Evolutionary conservation across 1,284 basidiomycete species (phyloP).

Genomic region (Sporisorium sorghi): DNA sequence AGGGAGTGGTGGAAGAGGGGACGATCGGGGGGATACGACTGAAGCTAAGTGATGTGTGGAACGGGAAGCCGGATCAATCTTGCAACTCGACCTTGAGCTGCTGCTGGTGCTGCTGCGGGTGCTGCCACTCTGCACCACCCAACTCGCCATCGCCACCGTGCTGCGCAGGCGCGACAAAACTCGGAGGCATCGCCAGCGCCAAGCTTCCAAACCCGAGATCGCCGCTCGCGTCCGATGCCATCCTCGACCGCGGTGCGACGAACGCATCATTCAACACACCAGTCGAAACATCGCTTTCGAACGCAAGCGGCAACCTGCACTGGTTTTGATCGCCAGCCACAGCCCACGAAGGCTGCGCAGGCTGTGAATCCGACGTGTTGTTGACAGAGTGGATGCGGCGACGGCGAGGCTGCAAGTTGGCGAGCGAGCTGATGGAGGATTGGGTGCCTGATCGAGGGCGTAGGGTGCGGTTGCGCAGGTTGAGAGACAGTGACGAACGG

Average conservation of each 20-base stretch:
- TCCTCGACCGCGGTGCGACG: constrained; percentile 16
- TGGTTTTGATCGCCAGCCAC: neutral
- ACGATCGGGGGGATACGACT: neutral
- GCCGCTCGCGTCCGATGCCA: constrained; percentile 12
- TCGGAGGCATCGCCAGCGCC: constrained; percentile 10
- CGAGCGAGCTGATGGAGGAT: constrained; percentile 9
- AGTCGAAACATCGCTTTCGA: neutral
- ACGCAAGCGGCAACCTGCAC: neutral
- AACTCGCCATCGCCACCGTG: neutral
- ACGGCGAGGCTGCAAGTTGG: constrained; percentile 22
- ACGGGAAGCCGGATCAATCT: neutral
- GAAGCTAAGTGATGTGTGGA: neutral
- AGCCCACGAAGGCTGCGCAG: constrained; percentile 10
- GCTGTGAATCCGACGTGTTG: constrained; percentile 16
- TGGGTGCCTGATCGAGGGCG: constrained; percentile 11
- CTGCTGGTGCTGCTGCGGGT: no score
- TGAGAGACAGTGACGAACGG: constrained; percentile 1
- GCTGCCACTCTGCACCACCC: neutral
- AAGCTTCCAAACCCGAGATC: constrained; percentile 7
- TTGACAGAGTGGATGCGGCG: constrained; percentile 26
- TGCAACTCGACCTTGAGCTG: neutral
- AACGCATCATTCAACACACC: constrained; percentile 16
- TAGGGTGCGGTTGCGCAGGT: neutral
- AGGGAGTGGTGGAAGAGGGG: neutral
- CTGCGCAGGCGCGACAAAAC: neutral